Base-by-base conservation (phyloP, 257 asterid species). In the Galeopsis tetrahit region DNA sequence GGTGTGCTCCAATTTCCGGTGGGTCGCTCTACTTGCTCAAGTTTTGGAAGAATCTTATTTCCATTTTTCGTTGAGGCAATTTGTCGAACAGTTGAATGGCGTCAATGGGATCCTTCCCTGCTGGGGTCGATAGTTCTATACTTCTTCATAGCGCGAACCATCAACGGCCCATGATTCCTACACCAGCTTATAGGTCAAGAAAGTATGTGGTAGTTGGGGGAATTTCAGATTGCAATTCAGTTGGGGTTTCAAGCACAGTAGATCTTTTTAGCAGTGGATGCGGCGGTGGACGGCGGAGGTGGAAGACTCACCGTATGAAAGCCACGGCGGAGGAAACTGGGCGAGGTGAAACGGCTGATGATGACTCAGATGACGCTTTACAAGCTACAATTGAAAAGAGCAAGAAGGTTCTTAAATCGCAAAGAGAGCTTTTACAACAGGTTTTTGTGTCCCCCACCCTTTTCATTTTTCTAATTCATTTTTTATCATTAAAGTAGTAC, bases 311-410 rank as follows among this genome's bases (percentile, higher is more conserved):
- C 78, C 81, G 80, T 64, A 77, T 86, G 11, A 80, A 76, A 52
- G 90, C 96, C 5, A 73, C 76, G 28, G 55, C 78, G 15, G 76
- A 83, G 42, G 85, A 74, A 35, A 59, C 64, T 36, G 86, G 79
- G 75, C 87, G 61, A 34, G 86, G 48, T 52, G 86, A 80, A 71
- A 68, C 60, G 66, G 88, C 56, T 33, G 88, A 82, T 60, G 89
- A 74, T 63, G 89, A 77, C 49, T 40, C 84, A 15, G 95, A 87
- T 8, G 95, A 91, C 59, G 85, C 88, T 46, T 79, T 90, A 33
- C 88, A 90, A 77, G 88, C 83, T 61, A 87, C 98, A 1, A 80
- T 88, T 71, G 93, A 87, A 71, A 92, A 88, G 83, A 85, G 98
- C 90, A 85, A 88, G 69, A 88, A 83, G 78, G 92, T 90, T 65